Conservation (phyloP, 2,329 filamentous ascomycete species). For the Pseudogymnoascus sp. region DNA sequence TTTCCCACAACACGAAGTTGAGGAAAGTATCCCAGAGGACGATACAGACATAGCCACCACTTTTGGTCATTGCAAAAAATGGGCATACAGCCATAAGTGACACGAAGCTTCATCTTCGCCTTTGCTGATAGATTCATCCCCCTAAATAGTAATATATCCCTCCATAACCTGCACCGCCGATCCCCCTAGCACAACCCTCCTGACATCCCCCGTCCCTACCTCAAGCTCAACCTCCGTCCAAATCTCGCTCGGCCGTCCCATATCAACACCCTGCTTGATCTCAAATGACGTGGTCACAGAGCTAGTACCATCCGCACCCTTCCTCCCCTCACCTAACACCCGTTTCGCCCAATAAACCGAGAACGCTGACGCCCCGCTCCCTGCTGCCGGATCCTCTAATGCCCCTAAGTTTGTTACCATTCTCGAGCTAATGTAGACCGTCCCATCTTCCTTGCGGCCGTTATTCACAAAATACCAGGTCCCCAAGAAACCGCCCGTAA, state of each 20-base stretch:
- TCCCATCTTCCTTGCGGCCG: conserved; percentile 23
- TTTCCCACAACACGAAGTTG: too few species aligned
- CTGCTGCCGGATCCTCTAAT: conserved; percentile 53
- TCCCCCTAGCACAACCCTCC: conserved; percentile 21
- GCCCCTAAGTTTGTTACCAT: conserved; percentile 42
- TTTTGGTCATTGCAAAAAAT: too few species aligned
- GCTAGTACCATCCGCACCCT: conserved; percentile 31
- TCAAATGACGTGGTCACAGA: conserved; percentile 21
- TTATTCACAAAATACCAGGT: conserved; percentile 19
- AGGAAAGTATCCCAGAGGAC: too few species aligned
- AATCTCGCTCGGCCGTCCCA: conserved; percentile 38
- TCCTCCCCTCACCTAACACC: conserved; percentile 29
- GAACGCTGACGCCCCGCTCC: conserved; percentile 52
- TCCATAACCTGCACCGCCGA: conserved; percentile 22
- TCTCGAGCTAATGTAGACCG: conserved; percentile 42
- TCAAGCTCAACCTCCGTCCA: conserved; percentile 19
- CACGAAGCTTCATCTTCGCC: too few species aligned
- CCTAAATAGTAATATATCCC: conserved; percentile 18
- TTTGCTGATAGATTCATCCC: too few species aligned
- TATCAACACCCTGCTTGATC: conserved; percentile 59
- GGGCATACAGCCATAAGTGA: too few species aligned
- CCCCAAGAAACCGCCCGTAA: neutral
- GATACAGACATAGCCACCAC: too few species aligned
- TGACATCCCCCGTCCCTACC: conserved; percentile 15
- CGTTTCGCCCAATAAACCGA: conserved; percentile 43